Base-by-base conservation (phyloP, 257 asterid genomes). In the Scutellaria minor region DNA sequence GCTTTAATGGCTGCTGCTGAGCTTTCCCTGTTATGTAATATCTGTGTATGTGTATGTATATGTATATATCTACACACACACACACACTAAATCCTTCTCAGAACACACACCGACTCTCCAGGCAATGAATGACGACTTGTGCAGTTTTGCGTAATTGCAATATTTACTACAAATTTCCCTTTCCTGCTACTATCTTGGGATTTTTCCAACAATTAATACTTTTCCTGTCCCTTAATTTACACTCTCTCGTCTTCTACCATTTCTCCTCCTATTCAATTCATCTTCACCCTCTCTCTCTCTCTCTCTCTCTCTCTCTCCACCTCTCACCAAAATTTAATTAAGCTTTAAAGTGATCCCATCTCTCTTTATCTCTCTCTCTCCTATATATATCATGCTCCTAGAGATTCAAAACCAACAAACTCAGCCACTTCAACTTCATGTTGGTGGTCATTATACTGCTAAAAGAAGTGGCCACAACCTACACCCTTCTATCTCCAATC, bases 91-190 rank as follows among this genome's bases (percentile, higher is more conserved):
- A 31, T 31, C 37, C 37, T 31, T 31, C 37, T 31, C 5, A 31
- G 37, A 31, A 31, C 66, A 80, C 76, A 68, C 72, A 80, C 81
- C 79, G 80, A 82, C 83, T 75, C 78, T 57, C 48, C 72, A 76
- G 71, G 87, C 89, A 88, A 88, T 85, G 86, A 90, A 85, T 86
- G 86, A 80, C 80, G 71, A 64, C 68, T 77, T 77, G 73, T 60
- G 86, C 88, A 74, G 78, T 79, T 86, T 66, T 59, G 78, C 79
- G 66, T 81, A 82, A 86, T 86, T 83, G 84, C 87, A 90, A 85
- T 82, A 75, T 81, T 86, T 83, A 83, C 92, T 77, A 35, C 88
- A 73, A 78, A 70, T 81, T 85, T 81, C 85, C 88, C 31, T 83
- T 82, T 83, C 71, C 85, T 79, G 88, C 86, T 45, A 75, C 63